Percentiles rank a stretch among this genome's conserved stretches.
These are phyloP conservation scores for Pneumocystis oryctolagi DNA, from an alignment of 1,139 yeast genomes.

Conservation along the genomic window DNA sequence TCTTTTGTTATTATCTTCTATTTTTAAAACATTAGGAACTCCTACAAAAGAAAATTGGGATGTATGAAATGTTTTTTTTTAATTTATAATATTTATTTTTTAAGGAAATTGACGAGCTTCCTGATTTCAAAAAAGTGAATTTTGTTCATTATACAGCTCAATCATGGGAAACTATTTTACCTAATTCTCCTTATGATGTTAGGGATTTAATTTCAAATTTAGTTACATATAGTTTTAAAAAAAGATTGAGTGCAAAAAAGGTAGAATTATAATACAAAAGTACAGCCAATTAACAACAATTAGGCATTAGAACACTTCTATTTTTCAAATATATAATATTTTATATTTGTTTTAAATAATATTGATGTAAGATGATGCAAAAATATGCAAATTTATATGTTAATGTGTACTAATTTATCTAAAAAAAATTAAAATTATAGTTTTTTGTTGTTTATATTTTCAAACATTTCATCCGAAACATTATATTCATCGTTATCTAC, in stretches of 20 bases:
- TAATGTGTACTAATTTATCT: neutral
- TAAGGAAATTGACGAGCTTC: neutral
- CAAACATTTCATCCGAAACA: neutral
- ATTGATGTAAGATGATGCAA: neutral
- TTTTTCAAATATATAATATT: neutral
- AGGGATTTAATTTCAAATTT: neutral
- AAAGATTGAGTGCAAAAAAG: neutral
- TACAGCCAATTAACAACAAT: neutral
- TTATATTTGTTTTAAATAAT: neutral
- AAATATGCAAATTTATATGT: neutral
- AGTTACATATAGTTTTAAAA: neutral
- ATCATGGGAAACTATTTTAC: neutral
- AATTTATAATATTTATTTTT: neutral
- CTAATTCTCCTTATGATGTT: neutral
- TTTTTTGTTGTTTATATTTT: neutral
- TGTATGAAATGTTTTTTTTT: neutral
- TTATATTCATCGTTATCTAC: neutral
- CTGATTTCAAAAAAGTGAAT: neutral
- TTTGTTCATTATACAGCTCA: neutral
- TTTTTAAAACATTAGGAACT: neutral
- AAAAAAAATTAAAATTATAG: neutral
- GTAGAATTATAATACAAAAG: neutral
- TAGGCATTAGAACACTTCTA: neutral
- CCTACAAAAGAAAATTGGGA: neutral
- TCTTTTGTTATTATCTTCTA: constrained; percentile 1